Base-by-base conservation (phyloP, 768 basidiomycete genomes). In the Chlorophyllum brunneum region DNA sequence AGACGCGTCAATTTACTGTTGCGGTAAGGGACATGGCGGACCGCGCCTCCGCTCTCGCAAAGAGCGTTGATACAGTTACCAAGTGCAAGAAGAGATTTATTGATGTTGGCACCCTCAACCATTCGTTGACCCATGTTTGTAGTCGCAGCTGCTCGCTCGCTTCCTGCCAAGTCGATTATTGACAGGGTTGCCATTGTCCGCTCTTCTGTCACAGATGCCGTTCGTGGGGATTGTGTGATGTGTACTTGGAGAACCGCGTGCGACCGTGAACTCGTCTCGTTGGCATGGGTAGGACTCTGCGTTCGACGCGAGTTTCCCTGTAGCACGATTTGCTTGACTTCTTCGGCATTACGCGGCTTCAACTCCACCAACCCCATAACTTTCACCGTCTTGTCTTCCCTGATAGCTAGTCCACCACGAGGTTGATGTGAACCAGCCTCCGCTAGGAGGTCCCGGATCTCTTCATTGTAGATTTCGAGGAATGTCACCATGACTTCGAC, bases 61-160 rank as follows among this genome's bases (percentile, higher is more conserved):
- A 99, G 85, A 5, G 97, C 95, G 60, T 98, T 98, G 71, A 99
- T 98, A 69, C 95, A 98, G 69, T 97, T 98, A 24, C 94, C 94
- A 29, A 99, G 83, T 5, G 97, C 94, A 49, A 99, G 85, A 18
- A 99, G 83, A 26, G 95, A 98, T 67, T 98, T 95, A 73, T 99
- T 99, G 74, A 99, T 99, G 65, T 98, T 98, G 53, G 95, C 95
- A 30, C 97, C 97, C 66, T 99, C 97, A 31, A 95, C 85, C 90
- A 98, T 95, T 16, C 97, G 86, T 62, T 95, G 89, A 24, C 97
- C 97, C 86, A 97, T 95, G 68, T 99, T 99, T 31, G 80, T 85
- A 5, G 95, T 98, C 0, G 94, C 97, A 15, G 94, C 89, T 15
- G 97, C 97, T 11, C 97, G 84, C 65, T 99, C 97, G 60, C 92